Conservation (phyloP, 768 basidiomycete species). For the Boletus vermiculosoides region DNA sequence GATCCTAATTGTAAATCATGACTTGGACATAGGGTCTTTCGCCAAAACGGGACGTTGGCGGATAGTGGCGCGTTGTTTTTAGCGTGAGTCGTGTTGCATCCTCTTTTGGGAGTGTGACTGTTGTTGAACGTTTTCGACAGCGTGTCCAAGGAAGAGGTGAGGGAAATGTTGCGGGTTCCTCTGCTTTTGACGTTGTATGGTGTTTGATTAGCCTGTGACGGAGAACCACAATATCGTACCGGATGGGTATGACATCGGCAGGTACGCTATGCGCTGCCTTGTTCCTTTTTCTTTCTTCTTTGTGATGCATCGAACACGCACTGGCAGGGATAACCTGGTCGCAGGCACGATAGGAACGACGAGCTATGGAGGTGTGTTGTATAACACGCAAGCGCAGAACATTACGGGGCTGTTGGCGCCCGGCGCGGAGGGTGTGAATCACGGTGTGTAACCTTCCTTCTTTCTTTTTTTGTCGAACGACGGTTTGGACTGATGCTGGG, state of each 20-base stretch:
- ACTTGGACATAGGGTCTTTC: conserved; percentile 38
- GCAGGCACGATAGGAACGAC: conserved; percentile 37
- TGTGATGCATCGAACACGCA: background rate
- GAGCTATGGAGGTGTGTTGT: conserved; percentile 44
- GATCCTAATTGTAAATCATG: background rate
- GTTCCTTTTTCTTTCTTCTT: too few relatives aligned
- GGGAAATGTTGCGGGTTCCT: background rate
- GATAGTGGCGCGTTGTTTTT: conserved; percentile 54
- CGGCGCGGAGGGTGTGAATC: conserved; percentile 53
- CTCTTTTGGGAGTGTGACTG: background rate
- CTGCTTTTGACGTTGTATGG: background rate
- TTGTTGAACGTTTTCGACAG: conserved; percentile 23
- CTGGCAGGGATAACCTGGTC: conserved; percentile 39
- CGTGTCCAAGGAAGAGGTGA: conserved; percentile 48
- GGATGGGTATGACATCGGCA: conserved; percentile 50
- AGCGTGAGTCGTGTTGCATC: conserved; percentile 40
- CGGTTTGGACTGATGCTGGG: background rate
- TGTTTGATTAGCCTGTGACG: conserved; percentile 22
- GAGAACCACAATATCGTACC: conserved; percentile 43
- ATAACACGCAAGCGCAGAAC: conserved; percentile 44
- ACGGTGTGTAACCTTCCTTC: conserved; percentile 36
- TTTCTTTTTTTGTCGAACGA: background rate
- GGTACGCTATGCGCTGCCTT: conserved; percentile 33
- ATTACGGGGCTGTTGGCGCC: conserved; percentile 54
- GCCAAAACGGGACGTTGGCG: conserved; percentile 57